These are phyloP conservation scores for Corinectria fuckeliana DNA, from an alignment of 2,329 filamentous ascomycete genomes.

Conservation along the genomic window DNA sequence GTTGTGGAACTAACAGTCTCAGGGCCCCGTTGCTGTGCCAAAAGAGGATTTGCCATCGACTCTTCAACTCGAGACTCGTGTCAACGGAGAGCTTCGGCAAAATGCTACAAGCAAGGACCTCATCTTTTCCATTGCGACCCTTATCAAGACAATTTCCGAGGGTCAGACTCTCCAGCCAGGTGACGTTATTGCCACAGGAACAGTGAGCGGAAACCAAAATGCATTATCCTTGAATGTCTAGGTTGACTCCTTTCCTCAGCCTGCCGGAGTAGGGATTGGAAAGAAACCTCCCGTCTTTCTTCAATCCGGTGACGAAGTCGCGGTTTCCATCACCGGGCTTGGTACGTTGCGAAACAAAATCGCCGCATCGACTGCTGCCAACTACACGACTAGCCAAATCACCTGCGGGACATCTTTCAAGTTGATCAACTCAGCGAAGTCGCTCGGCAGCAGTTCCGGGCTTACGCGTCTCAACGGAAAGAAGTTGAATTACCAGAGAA, in stretches of 20 bases:
- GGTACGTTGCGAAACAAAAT: conserved; percentile 27
- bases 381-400: not conserved
- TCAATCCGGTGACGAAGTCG: conserved; percentile 49
- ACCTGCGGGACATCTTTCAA: conserved; percentile 8
- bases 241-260: conserved; percentile 16
- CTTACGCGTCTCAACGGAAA: conserved; percentile 50
- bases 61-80: conserved; percentile 49
- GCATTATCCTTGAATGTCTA: not conserved
- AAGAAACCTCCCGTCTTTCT: conserved; percentile 47
- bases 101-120: conserved; percentile 52
- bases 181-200: conserved; percentile 54
- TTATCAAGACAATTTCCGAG: conserved; percentile 50
- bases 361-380: not conserved
- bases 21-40: conserved; percentile 60
- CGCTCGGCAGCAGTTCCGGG: conserved; percentile 26
- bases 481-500: conserved; percentile 46
- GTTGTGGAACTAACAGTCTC: not conserved
- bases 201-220: conserved; percentile 29
- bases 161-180: conserved; percentile 53
- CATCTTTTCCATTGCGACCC: conserved; percentile 51
- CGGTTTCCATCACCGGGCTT: conserved; percentile 40
- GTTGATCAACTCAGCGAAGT: conserved; percentile 26
- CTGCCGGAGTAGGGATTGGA: conserved; percentile 57
- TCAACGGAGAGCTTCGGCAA: conserved; percentile 55
- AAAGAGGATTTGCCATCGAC: conserved; percentile 50